phyloP scores from a whole-genome alignment of 1,284 basidiomycete species.

The Pterulicium gracile region DNA sequence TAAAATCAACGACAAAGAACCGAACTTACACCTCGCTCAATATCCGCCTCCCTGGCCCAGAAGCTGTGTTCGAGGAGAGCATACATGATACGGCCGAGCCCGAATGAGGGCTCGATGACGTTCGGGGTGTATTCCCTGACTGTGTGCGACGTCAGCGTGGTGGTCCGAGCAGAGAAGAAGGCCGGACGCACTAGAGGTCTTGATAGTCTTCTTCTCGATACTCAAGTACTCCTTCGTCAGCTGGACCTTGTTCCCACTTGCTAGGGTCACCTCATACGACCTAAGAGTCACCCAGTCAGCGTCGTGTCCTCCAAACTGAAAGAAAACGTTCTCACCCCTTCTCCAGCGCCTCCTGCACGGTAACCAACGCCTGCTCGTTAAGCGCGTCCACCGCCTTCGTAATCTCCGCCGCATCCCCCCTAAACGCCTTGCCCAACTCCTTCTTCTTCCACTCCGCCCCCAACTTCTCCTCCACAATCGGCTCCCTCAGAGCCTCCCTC shows the following conservation, averaged over 20 bases:
- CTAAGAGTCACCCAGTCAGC: slow-evolving; percentile 22
- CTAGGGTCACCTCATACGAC: slow-evolving; percentile 33
- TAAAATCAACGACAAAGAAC: too few relatives aligned
- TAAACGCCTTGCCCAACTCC: slow-evolving; percentile 82
- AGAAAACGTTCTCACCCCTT: slow-evolving; percentile 48
- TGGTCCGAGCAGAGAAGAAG: slow-evolving; percentile 9
- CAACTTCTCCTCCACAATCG: slow-evolving; percentile 60
- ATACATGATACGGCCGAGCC: slow-evolving; percentile 94
- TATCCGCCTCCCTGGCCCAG: slow-evolving; percentile 90
- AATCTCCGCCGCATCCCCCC: slow-evolving; percentile 70
- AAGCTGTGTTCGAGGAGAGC: slow-evolving; percentile 91
- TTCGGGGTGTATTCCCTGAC: slow-evolving; percentile 95
- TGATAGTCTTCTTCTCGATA: slow-evolving; percentile 81
- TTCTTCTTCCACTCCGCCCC: slow-evolving; percentile 84
- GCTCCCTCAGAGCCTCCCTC: slow-evolving; percentile 77
- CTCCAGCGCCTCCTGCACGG: slow-evolving; percentile 65
- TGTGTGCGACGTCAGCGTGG: slow-evolving; percentile 19
- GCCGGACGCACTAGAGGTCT: slow-evolving; percentile 67
- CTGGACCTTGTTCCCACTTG: slow-evolving; percentile 62
- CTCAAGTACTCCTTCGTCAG: slow-evolving; percentile 70
- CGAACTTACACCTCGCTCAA: slow-evolving; percentile 72
- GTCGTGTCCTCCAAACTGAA: slow-evolving; percentile 10
- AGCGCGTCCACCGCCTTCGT: slow-evolving; percentile 62
- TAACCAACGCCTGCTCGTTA: slow-evolving; percentile 59
- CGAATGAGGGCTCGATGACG: slow-evolving; percentile 98